phyloP scores from a whole-genome alignment of 2,329 filamentous ascomycete genomes.

The Alternaria brassicae region DNA sequence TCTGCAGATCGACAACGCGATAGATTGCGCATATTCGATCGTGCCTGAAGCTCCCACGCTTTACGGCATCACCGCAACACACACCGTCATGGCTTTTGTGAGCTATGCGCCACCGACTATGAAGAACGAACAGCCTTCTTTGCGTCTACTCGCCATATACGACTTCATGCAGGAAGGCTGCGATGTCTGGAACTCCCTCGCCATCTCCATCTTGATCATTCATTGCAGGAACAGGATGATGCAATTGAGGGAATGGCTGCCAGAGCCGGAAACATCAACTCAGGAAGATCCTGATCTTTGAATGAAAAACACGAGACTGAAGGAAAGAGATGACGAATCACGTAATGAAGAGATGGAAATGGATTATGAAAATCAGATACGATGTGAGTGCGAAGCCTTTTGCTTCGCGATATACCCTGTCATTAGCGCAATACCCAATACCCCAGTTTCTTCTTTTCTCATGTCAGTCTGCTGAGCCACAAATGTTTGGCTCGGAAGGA shows the following conservation, averaged over 20 bases:
- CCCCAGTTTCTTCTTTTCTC: constrained; percentile 5
- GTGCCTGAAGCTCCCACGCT: constrained; percentile 55
- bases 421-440: constrained; percentile 17
- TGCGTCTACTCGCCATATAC: constrained; percentile 59
- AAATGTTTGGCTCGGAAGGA: neutral
- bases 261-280: constrained; percentile 18
- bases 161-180: constrained; percentile 61
- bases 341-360: constrained; percentile 6
- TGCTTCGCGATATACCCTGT: constrained; percentile 28
- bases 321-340: neutral
- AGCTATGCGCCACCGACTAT: constrained; percentile 54
- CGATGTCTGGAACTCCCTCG: constrained; percentile 68
- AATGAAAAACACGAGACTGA: constrained; percentile 6
- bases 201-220: constrained; percentile 63
- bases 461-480: neutral
- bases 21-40: constrained; percentile 7
- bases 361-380: constrained; percentile 6
- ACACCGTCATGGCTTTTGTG: constrained; percentile 61
- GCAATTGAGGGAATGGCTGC: constrained; percentile 51
- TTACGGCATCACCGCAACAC: constrained; percentile 62
- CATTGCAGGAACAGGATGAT: constrained; percentile 61
- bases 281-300: constrained; percentile 44
- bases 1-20: constrained; percentile 33
- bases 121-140: constrained; percentile 25
- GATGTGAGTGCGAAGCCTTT: constrained; percentile 16